Percentiles rank a stretch among this genome's conserved stretches.
phyloP scores from a whole-genome alignment of 257 asterid genomes.

The Petrea volubilis region DNA sequence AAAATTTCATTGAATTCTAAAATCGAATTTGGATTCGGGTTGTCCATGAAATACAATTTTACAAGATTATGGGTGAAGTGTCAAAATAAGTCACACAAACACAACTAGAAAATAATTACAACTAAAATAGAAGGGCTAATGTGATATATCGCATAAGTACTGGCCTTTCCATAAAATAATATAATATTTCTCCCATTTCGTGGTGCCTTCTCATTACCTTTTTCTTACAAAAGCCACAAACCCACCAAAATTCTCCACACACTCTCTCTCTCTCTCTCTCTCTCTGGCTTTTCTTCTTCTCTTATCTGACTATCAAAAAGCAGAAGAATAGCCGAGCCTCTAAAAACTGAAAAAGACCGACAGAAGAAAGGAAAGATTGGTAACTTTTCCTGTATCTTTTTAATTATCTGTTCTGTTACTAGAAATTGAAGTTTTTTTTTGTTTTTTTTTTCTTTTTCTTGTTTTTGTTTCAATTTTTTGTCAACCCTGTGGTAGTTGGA shows the following conservation, averaged over 20 bases:
- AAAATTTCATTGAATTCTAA: no score
- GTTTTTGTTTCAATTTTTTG: neutral
- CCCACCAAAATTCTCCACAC: conserved; percentile 17
- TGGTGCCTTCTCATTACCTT: conserved; percentile 25
- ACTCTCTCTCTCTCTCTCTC: neutral
- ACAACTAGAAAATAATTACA: neutral
- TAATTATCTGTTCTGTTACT: neutral
- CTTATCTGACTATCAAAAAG: conserved; percentile 23
- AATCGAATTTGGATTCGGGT: no score
- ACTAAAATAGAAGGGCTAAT: neutral
- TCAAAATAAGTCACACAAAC: no score
- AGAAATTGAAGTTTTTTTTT: neutral
- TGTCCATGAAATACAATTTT: no score
- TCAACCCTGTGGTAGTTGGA: conserved; percentile 9
- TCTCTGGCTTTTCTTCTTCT: neutral
- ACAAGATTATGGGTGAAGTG: no score
- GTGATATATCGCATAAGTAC: neutral
- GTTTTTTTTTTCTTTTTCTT: neutral
- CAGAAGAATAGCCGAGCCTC: conserved; percentile 17
- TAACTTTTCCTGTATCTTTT: conserved; percentile 13
- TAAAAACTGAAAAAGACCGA: neutral
- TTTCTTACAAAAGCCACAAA: conserved; percentile 21
- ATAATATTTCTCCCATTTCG: conserved; percentile 19
- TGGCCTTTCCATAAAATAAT: neutral
- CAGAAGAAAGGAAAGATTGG: conserved; percentile 1